Base-by-base conservation (phyloP, 2,329 filamentous ascomycete genomes). In the Phyllosticta citriasiana region DNA sequence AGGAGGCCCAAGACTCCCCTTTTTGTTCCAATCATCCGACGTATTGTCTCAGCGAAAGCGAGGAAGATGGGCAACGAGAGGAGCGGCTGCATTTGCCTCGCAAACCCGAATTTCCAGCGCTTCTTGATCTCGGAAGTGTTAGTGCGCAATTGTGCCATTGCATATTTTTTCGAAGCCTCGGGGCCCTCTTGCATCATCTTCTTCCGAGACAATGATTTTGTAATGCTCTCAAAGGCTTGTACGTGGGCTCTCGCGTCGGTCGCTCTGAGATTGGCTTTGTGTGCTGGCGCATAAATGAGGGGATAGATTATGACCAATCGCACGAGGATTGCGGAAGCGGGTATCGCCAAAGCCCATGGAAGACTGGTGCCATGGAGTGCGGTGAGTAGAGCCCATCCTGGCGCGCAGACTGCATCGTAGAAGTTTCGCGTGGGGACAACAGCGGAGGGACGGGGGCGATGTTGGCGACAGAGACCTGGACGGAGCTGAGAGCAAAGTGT, bases 271-370 rank as follows among this genome's bases (percentile, higher is more conserved):
- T 66, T 72, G 63, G 70, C 69, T 59, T 69, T 65, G 66, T 78
- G 71, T 62, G 73, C 63, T 65, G 76, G 79, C 52, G 79, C 68
- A 51, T 79, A 69, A 3, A 68, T 69, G 10, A 82, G 62, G 2
- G 81, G 80, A 9, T 80, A 70, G 52, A 79, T 75, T 57, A 84
- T 68, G 6, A 73, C 60, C 19, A 70, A 73, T 55, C 83, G 80
- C 2, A 84, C 73, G 16, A 79, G 57, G 51, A 84, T 67, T 3
- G 83, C 82, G 3, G 80, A 76, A 59, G 83, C 70, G 4, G 83
- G 83, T 52, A 86, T 77, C 22, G 80, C 78, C 12, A 75, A 73
- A 7, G 72, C 79, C 83, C 83, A 86, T 60, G 82, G 76, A 2
- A 84, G 72, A 53, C 76, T 73, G 16, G 74, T 77, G 24, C 69